These are phyloP conservation scores for Lepidium sativum DNA, from an alignment of 345 rosid species.

Conservation along the genomic window DNA sequence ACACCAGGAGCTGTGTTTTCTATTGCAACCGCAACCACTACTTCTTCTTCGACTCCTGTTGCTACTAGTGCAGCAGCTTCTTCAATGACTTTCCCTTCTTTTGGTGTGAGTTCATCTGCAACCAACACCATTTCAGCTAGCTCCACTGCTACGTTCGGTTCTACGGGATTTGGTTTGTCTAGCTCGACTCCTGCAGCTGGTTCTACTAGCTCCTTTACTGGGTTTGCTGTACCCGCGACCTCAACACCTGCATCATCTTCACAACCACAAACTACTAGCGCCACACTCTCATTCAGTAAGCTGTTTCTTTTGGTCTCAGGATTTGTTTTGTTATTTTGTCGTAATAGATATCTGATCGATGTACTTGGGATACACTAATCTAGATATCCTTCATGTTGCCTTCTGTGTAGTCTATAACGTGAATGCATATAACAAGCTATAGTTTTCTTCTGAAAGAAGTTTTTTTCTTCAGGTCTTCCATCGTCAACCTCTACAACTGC, in stretches of 20 bases:
- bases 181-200: constrained; percentile 39
- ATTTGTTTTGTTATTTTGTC: neutral
- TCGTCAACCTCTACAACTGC: constrained; percentile 44
- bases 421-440: neutral
- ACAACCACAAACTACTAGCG: constrained; percentile 36
- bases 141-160: constrained; percentile 22
- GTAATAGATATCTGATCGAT: neutral
- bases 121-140: constrained; percentile 22
- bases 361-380: neutral
- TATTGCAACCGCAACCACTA: constrained; percentile 46
- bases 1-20: constrained; percentile 38
- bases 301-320: constrained; percentile 12
- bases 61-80: constrained; percentile 32
- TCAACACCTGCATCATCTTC: constrained; percentile 42
- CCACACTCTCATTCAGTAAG: constrained; percentile 52
- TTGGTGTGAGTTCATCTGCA: constrained; percentile 30
- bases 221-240: constrained; percentile 50
- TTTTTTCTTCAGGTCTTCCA: constrained; percentile 42
- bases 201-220: constrained; percentile 47
- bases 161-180: constrained; percentile 47
- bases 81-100: constrained; percentile 37
- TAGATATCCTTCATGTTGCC: neutral
- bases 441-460: neutral
- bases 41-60: constrained; percentile 38
- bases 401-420: neutral